phyloP scores from a whole-genome alignment of 441 rosid genomes.

The Populus hybrid region DNA sequence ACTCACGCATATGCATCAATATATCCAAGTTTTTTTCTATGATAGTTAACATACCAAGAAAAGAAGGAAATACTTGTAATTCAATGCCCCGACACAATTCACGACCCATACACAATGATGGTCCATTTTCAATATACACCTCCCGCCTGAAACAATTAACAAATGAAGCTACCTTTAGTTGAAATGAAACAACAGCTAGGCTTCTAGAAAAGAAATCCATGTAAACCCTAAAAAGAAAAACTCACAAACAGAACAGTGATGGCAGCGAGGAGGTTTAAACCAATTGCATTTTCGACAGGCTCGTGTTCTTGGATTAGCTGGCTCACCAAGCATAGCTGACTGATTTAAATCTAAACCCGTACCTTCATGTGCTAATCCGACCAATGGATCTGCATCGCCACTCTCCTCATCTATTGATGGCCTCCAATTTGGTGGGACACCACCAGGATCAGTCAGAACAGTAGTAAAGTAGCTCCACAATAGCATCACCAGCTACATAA shows the following conservation, averaged over 20 bases:
- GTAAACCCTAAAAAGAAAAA: slow-evolving; percentile 12
- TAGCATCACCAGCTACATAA: slow-evolving; percentile 65
- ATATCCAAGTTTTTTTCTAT: not conserved
- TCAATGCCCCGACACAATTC: slow-evolving; percentile 87
- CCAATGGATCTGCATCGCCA: slow-evolving; percentile 53
- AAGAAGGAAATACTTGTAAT: slow-evolving; percentile 91
- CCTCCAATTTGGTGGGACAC: slow-evolving; percentile 72
- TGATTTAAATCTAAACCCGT: slow-evolving; percentile 26
- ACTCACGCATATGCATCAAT: not conserved
- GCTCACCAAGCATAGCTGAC: slow-evolving; percentile 20
- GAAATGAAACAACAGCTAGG: not conserved
- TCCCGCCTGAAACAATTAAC: slow-evolving; percentile 52
- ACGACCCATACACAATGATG: slow-evolving; percentile 98
- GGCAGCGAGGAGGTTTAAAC: slow-evolving; percentile 84
- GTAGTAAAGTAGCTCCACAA: slow-evolving; percentile 82
- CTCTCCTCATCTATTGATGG: slow-evolving; percentile 68
- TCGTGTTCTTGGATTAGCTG: slow-evolving; percentile 40
- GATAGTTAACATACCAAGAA: slow-evolving; percentile 65
- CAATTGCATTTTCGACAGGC: slow-evolving; percentile 79
- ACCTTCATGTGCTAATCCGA: slow-evolving; percentile 28
- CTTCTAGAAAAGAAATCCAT: not conserved
- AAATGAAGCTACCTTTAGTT: slow-evolving; percentile 15
- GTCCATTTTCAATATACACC: slow-evolving; percentile 91
- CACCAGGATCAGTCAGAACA: slow-evolving; percentile 75
- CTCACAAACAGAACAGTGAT: slow-evolving; percentile 97